A percentile compares a stretch with the other conserved stretches of the same genome.
These are phyloP conservation scores for Neltuma alba DNA, from an alignment of 306 rosid species.

Conservation along the genomic window DNA sequence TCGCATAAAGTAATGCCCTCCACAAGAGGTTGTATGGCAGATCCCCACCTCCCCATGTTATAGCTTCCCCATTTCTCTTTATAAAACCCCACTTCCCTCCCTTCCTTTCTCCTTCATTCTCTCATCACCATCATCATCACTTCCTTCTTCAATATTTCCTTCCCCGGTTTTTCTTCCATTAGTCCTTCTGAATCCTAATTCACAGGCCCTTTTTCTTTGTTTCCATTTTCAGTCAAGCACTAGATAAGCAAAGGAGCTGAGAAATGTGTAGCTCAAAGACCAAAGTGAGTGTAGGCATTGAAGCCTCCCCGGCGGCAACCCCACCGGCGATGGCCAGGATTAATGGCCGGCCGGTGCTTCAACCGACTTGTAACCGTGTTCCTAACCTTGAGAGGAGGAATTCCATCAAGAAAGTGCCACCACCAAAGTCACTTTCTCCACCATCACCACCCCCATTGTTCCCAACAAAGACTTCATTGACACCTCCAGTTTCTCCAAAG, in stretches of 20 bases:
- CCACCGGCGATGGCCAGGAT: conserved; percentile 53
- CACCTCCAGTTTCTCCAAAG: conserved; percentile 77
- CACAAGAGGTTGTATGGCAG: conserved; percentile 71
- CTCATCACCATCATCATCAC: conserved; percentile 32
- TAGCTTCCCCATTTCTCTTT: conserved; percentile 39
- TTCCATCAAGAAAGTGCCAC: conserved; percentile 60
- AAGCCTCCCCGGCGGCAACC: conserved; percentile 21
- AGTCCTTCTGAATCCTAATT: not conserved
- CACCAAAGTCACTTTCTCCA: conserved; percentile 56
- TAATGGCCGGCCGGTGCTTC: conserved; percentile 86
- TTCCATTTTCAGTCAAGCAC: not conserved
- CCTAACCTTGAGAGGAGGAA: conserved; percentile 69
- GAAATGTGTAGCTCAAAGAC: conserved; percentile 76
- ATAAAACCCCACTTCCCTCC: conserved; percentile 54
- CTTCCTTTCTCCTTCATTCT: conserved; percentile 46
- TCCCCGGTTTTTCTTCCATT: not conserved
- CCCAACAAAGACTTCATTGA: conserved; percentile 46
- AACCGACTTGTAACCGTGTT: conserved; percentile 82
- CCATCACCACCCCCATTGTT: conserved; percentile 36
- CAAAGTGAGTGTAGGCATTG: conserved; percentile 61
- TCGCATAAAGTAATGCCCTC: conserved; percentile 57
- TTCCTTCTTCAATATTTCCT: conserved; percentile 1
- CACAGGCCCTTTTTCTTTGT: not conserved
- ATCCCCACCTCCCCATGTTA: conserved; percentile 83
- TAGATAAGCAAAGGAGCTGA: not conserved